Evolutionary conservation across 1,284 basidiomycete species (phyloP).

Genomic region (Ganoderma boninense): DNA sequence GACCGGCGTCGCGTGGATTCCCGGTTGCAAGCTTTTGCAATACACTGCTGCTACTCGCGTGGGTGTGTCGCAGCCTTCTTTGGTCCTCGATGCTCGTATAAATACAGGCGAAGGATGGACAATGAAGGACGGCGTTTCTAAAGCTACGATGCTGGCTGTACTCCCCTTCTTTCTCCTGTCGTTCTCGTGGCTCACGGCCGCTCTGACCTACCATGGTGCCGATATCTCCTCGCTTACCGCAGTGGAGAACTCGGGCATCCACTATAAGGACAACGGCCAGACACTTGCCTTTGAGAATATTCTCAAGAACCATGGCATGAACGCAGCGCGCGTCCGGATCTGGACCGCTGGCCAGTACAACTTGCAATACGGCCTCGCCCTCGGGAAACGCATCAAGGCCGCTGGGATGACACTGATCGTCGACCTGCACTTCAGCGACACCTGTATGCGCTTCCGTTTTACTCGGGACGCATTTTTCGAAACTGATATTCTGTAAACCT

Average conservation of each 20-base stretch:
- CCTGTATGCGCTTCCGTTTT: constrained; percentile 48
- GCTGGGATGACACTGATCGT: constrained; percentile 66
- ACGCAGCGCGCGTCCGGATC: constrained; percentile 65
- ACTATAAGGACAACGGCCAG: constrained; percentile 55
- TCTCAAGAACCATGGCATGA: constrained; percentile 59
- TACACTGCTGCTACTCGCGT: neutral
- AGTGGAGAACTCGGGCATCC: constrained; percentile 58
- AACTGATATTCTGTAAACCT: constrained; percentile 4
- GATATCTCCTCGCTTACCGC: constrained; percentile 67
- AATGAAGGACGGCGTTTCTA: neutral
- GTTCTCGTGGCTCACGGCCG: constrained; percentile 26
- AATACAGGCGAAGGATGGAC: neutral
- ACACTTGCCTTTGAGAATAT: constrained; percentile 61
- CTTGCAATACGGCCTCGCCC: constrained; percentile 58
- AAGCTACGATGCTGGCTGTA: constrained; percentile 19
- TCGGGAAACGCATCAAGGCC: constrained; percentile 63
- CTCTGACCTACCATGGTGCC: constrained; percentile 60
- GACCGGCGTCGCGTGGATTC: neutral
- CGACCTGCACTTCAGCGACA: constrained; percentile 72
- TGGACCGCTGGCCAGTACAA: constrained; percentile 70
- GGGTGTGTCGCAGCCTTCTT: neutral
- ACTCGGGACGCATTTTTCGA: constrained; percentile 41
- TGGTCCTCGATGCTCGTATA: neutral
- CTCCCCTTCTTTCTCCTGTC: constrained; percentile 27
- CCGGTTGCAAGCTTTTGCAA: neutral